Conservation (phyloP, 1,284 basidiomycete species). For the Prillingera fragicola region DNA sequence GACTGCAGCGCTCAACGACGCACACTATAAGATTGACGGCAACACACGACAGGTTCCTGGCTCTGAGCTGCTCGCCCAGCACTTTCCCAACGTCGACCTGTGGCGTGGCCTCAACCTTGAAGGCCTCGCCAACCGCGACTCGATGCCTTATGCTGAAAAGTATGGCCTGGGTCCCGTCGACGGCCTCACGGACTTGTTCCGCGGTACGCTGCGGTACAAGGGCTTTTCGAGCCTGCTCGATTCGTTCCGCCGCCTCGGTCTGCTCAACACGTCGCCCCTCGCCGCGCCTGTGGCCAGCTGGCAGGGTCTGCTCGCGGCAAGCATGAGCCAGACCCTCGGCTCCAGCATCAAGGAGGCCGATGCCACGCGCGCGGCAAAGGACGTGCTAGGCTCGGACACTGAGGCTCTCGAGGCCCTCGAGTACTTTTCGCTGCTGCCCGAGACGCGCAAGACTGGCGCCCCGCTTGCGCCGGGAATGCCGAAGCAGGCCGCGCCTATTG, state of each 20-base stretch:
- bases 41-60: constrained; percentile 55
- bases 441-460: constrained; percentile 15
- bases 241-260: constrained; percentile 66
- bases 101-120: constrained; percentile 68
- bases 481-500: constrained; percentile 57
- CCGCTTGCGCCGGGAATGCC: constrained; percentile 5
- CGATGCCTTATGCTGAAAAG: constrained; percentile 65
- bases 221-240: constrained; percentile 75
- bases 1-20: constrained; percentile 71
- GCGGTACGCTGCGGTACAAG: constrained; percentile 86
- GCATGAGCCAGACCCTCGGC: constrained; percentile 8
- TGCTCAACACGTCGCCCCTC: constrained; percentile 55
- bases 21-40: constrained; percentile 61
- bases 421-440: constrained; percentile 53
- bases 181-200: constrained; percentile 62
- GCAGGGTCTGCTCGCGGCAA: constrained; percentile 21
- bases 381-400: constrained; percentile 19
- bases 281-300: constrained; percentile 28
- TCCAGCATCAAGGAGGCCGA: constrained; percentile 1
- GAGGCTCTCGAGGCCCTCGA: constrained; percentile 55
- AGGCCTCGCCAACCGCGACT: constrained; percentile 84
- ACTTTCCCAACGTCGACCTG: constrained; percentile 64
- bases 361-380: background rate
- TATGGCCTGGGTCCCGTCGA: constrained; percentile 60
- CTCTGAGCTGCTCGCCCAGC: constrained; percentile 55